Evolutionary conservation across 2,329 filamentous ascomycete species (phyloP).

Genomic region (Aspergillus fumigatus): DNA sequence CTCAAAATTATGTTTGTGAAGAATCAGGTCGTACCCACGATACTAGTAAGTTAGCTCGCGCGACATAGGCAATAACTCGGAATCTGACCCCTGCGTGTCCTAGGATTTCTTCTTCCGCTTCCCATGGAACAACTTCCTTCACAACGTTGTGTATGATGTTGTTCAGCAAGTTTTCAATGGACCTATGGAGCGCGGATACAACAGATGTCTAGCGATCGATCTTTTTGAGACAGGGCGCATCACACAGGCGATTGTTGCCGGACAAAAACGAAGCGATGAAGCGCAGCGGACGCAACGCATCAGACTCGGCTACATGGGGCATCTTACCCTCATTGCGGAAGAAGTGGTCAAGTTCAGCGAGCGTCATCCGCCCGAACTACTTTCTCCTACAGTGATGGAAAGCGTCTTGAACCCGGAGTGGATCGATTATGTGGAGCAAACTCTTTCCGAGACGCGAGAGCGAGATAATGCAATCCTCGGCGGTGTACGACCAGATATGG

Average conservation of each 20-base stretch:
- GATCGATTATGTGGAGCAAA: slow-evolving; percentile 92
- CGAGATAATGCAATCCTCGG: slow-evolving; percentile 97
- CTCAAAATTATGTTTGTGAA: slow-evolving; percentile 97
- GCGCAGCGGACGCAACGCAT: slow-evolving; percentile 80
- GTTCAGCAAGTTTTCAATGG: slow-evolving; percentile 99
- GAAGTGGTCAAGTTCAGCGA: slow-evolving; percentile 99
- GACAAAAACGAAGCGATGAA: slow-evolving; percentile 80
- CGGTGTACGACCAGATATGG: slow-evolving; percentile 86
- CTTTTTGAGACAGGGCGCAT: slow-evolving; percentile 88
- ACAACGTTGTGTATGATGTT: slow-evolving; percentile 98
- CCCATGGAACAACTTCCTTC: slow-evolving; percentile 98
- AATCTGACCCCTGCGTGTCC: slow-evolving; percentile 2
- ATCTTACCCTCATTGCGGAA: slow-evolving; percentile 92
- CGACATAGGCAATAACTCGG: neutral
- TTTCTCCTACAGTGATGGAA: slow-evolving; percentile 79
- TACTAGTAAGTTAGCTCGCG: slow-evolving; percentile 62
- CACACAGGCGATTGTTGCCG: slow-evolving; percentile 86
- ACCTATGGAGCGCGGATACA: slow-evolving; percentile 93
- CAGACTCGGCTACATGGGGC: slow-evolving; percentile 96
- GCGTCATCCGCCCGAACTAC: slow-evolving; percentile 79
- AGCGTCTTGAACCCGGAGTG: slow-evolving; percentile 85
- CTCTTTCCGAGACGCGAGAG: slow-evolving; percentile 87
- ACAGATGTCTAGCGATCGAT: slow-evolving; percentile 82
- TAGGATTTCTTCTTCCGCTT: slow-evolving; percentile 98
- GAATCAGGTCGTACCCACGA: slow-evolving; percentile 88